A percentile compares a stretch with the other conserved stretches of the same genome.
phyloP scores from a whole-genome alignment of 1,284 basidiomycete species.

The Mrakiaceae sp. region DNA sequence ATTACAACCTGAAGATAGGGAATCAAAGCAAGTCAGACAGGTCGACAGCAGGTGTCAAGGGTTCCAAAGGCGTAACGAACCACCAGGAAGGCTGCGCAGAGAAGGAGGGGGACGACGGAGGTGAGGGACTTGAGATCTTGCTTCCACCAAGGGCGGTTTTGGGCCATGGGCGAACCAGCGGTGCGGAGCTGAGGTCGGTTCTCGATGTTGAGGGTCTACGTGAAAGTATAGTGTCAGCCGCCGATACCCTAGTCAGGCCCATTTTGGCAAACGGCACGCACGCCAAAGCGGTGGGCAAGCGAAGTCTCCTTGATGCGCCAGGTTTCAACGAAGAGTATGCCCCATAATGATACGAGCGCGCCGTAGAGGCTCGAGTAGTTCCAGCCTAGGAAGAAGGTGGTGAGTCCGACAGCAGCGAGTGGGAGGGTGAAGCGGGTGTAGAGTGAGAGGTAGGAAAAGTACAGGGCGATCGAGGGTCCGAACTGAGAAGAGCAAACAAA shows the following conservation, averaged over 20 bases:
- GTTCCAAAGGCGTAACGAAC: slow-evolving; percentile 26
- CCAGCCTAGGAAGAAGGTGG: slow-evolving; percentile 42
- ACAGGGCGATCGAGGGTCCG: slow-evolving; percentile 76
- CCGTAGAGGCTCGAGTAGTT: slow-evolving; percentile 68
- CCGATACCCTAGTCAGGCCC: slow-evolving; percentile 9
- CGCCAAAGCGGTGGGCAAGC: slow-evolving; percentile 45
- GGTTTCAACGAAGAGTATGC: slow-evolving; percentile 71
- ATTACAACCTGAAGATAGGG: slow-evolving; percentile 38
- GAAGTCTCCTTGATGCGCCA: slow-evolving; percentile 76
- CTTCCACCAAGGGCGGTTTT: slow-evolving; percentile 48
- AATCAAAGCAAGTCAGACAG: neutral
- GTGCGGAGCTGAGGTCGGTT: slow-evolving; percentile 29
- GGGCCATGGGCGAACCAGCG: neutral
- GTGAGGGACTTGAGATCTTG: slow-evolving; percentile 62
- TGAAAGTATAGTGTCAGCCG: neutral
- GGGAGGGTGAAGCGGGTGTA: slow-evolving; percentile 68
- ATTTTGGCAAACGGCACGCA: neutral
- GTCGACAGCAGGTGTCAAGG: neutral
- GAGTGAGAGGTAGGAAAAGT: slow-evolving; percentile 74
- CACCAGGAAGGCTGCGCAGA: slow-evolving; percentile 61
- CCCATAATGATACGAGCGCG: slow-evolving; percentile 47
- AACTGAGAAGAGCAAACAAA: slow-evolving; percentile 45
- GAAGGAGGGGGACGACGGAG: slow-evolving; percentile 63
- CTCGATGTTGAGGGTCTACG: too few relatives aligned
- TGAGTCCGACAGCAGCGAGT: slow-evolving; percentile 50